phyloP scores from a whole-genome alignment of 805 yeast genomes.

The Maudiozyma serrabonitensis region DNA sequence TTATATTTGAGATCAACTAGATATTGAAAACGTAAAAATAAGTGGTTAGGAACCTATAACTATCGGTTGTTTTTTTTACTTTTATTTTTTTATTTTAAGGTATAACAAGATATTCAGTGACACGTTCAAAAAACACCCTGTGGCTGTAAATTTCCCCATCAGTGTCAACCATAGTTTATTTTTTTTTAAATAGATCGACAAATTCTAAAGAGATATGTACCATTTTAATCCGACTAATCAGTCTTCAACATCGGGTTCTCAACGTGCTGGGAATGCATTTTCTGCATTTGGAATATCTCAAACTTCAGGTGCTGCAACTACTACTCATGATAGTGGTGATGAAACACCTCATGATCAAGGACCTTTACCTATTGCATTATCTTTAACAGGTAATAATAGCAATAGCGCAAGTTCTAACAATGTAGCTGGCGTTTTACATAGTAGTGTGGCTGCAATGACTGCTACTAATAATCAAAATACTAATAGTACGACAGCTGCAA shows the following conservation, averaged over 20 bases:
- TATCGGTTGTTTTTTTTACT: too few relatives aligned
- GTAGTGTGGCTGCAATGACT: too few relatives aligned
- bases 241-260: background rate
- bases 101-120: too few relatives aligned
- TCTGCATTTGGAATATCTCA: slow-evolving; percentile 7
- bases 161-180: too few relatives aligned
- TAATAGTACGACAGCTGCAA: background rate
- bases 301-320: background rate
- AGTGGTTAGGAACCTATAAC: too few relatives aligned
- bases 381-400: slow-evolving; percentile 3
- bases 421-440: background rate
- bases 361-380: slow-evolving; percentile 3
- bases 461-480: background rate
- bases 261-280: slow-evolving; percentile 1
- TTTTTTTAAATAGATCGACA: too few relatives aligned
- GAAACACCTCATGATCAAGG: background rate
- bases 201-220: background rate
- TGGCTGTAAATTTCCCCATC: too few relatives aligned
- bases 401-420: background rate
- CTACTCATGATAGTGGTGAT: too few relatives aligned
- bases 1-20: too few relatives aligned
- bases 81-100: too few relatives aligned
- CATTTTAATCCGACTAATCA: background rate
- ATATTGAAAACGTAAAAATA: too few relatives aligned
- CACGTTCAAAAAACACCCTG: too few relatives aligned